These are phyloP conservation scores for Aspergillus cavernicola DNA, from an alignment of 495 filamentous ascomycete species.

Conservation along the genomic window DNA sequence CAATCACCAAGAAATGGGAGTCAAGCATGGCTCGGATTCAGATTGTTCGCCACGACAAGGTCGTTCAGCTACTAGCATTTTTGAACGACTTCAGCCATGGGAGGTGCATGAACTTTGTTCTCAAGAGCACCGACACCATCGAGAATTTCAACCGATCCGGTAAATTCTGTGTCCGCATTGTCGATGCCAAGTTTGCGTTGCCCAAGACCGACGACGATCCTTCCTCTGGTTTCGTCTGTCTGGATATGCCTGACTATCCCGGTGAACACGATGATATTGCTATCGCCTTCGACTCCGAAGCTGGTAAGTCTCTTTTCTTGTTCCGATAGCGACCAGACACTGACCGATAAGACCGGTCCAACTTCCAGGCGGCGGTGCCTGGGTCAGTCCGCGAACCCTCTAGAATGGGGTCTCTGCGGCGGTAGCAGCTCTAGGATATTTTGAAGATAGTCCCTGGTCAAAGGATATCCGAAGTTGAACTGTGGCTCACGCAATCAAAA, in stretches of 20 bases:
- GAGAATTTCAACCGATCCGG: conserved; percentile 65
- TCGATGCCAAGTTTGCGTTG: conserved; percentile 86
- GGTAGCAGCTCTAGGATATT: too few relatives aligned
- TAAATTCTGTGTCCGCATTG: conserved; percentile 67
- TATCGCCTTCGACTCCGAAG: conserved; percentile 73
- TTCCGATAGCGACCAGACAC: not conserved
- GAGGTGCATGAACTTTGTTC: conserved; percentile 78
- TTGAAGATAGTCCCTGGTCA: too few relatives aligned
- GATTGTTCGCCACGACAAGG: conserved; percentile 68
- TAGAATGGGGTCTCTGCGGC: conserved; percentile 47
- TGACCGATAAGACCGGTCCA: conserved; percentile 40
- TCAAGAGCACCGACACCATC: conserved; percentile 76
- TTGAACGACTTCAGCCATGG: conserved; percentile 77
- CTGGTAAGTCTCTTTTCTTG: conserved; percentile 53
- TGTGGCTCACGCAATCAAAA: not conserved
- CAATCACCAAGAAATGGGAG: conserved; percentile 88
- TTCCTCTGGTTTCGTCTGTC: conserved; percentile 66
- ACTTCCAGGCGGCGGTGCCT: conserved; percentile 43
- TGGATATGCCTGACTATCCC: conserved; percentile 83
- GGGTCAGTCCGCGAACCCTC: conserved; percentile 46
- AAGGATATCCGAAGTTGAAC: not conserved
- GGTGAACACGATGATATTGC: conserved; percentile 88
- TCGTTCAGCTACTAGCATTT: conserved; percentile 73
- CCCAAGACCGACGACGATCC: conserved; percentile 59
- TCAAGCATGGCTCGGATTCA: conserved; percentile 71